Base-by-base conservation (phyloP, 2,329 filamentous ascomycete genomes). In the Xylariomycetidae sp. region DNA sequence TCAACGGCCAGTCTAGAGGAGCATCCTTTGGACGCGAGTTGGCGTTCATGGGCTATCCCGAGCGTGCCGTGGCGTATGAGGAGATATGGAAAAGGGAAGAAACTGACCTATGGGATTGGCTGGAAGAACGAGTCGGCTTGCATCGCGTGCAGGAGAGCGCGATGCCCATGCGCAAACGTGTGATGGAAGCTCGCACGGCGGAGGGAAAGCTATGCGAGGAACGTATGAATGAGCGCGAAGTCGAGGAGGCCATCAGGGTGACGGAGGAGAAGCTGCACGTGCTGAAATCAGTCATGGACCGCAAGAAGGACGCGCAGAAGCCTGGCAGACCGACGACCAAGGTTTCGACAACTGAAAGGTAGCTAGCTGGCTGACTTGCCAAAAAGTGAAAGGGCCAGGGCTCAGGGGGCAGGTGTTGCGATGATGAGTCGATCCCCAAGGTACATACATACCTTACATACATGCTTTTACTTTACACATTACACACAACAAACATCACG, bases 21-120 rank as follows among this genome's bases (percentile, higher is more conserved):
- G 44, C 57, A 18, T 53, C 57, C 2, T 67, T 60, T 37, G 60
- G 61, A 6, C 58, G 57, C 27, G 60, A 61, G 5, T 45, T 66
- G 36, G 59, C 59, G 3, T 67, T 62, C 49, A 42, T 64, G 42
- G 48, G 58, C 50, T 64, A 64, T 16, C 74, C 85, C 0, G 80
- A 89, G 35, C 77, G 88, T 5, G 64, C 88, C 12, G 80, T 83
- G 3, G 88, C 86, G 1, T 97, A 96, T 56, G 89, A 97, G 47
- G 86, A 95, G 61, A 84, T 97, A 53, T 98, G 90, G 89, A 74
- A 80, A 22, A 70, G 78, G 25, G 88, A 96, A 58, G 89, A 96
- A 56, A 87, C 77, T 45, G 87, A 92, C 49, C 66, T 96, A 8
- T 96, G 89, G 89, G 82, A 86, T 37, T 96, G 89, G 89, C 66